These are phyloP conservation scores for Aphanomyces euteiches DNA, from an alignment of 352 stramenopile genomes.

Conservation along the genomic window DNA sequence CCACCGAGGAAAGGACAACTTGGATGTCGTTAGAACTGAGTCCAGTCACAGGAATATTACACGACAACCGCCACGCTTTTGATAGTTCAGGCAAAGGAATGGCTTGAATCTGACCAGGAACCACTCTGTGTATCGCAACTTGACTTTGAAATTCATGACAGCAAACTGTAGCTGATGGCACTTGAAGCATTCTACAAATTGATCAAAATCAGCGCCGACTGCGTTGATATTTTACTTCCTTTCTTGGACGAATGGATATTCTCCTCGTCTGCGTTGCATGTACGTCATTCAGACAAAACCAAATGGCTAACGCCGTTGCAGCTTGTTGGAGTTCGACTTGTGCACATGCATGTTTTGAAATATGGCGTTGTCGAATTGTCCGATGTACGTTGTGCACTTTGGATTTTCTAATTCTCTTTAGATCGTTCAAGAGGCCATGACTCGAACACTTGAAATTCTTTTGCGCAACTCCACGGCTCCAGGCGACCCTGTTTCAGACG, in stretches of 20 bases:
- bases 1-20: neutral
- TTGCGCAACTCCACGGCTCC: neutral
- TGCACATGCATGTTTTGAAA: constrained; percentile 9
- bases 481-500: neutral
- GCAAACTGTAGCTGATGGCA: neutral
- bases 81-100: too few relatives aligned
- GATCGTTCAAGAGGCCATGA: neutral
- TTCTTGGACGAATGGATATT: neutral
- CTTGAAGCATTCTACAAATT: constrained; percentile 18
- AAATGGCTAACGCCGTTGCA: neutral
- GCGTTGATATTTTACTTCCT: neutral
- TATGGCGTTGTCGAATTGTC: neutral
- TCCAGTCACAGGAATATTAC: too few relatives aligned
- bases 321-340: constrained; percentile 2
- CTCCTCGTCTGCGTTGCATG: neutral
- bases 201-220: constrained; percentile 3
- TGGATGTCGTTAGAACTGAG: neutral
- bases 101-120: too few relatives aligned
- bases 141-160: neutral
- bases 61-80: too few relatives aligned
- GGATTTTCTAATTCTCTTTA: neutral
- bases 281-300: neutral
- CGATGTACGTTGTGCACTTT: constrained; percentile 4
- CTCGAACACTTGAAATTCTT: neutral
- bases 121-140: neutral